Evolutionary conservation across 495 filamentous ascomycete species (phyloP).

Genomic region (Paragyromitra xinjiangensis): DNA sequence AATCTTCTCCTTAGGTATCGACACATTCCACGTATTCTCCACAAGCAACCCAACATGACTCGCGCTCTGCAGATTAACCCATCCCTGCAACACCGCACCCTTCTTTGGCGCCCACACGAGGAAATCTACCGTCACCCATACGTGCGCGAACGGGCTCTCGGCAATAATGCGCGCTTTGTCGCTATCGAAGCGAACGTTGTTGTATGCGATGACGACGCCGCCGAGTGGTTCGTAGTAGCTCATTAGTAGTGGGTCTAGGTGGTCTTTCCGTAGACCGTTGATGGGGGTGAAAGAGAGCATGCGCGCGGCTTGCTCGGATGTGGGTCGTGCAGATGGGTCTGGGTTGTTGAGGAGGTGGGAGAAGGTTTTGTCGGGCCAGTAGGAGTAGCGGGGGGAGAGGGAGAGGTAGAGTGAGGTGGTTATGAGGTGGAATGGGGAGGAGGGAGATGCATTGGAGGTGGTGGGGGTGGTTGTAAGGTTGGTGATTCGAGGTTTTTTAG

Average conservation of each 20-base stretch:
- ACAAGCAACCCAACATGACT: slow-evolving; percentile 75
- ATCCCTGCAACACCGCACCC: slow-evolving; percentile 69
- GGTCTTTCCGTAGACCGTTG: slow-evolving; percentile 62
- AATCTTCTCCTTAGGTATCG: slow-evolving; percentile 71
- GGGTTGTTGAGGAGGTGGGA: slow-evolving; percentile 39
- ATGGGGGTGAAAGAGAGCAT: slow-evolving; percentile 53
- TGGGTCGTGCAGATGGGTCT: slow-evolving; percentile 26
- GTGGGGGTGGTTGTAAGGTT: slow-evolving; percentile 30
- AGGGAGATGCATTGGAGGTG: slow-evolving; percentile 15
- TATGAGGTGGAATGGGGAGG: slow-evolving; percentile 67
- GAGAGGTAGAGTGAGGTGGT: slow-evolving; percentile 75
- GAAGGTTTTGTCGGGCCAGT: slow-evolving; percentile 53
- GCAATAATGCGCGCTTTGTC: slow-evolving; percentile 61
- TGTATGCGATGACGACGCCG: slow-evolving; percentile 76
- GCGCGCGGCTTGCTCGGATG: slow-evolving; percentile 40
- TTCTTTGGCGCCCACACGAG: slow-evolving; percentile 71
- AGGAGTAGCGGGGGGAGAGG: slow-evolving; percentile 66
- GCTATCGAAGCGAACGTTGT: slow-evolving; percentile 61
- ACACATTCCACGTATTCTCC: slow-evolving; percentile 79
- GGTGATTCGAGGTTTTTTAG: slow-evolving; percentile 57
- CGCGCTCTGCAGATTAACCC: slow-evolving; percentile 76
- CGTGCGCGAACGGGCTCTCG: slow-evolving; percentile 57
- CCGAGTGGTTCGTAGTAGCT: slow-evolving; percentile 76
- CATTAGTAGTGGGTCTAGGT: slow-evolving; percentile 78
- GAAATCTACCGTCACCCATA: slow-evolving; percentile 79